Evolutionary conservation across 148 eudicot species (phyloP), one percentile per base, ranked within the genome.

Genomic region (Camellia japonica): DNA sequence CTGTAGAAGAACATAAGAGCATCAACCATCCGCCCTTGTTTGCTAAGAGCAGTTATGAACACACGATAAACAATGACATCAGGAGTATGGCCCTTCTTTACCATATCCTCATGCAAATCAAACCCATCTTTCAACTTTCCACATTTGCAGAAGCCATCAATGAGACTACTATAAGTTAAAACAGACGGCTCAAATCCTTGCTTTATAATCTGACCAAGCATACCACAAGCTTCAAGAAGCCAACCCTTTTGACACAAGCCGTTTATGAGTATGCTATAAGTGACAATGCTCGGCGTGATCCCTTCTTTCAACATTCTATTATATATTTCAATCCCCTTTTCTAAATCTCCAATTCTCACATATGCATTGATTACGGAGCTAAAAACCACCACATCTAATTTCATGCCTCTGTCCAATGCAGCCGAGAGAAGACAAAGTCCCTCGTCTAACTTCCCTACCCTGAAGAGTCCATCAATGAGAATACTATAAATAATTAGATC

Each of bases 31-130:
- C 58, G 65, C 3, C 87, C 86, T 44, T 86, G 83, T 83, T 88
- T 90, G 83, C 88, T 87, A 75, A 91, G 90, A 58, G 93, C 93
- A 83, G 87, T 85, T 64, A 90, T 80, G 61, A 91, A 85, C 63
- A 85, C 71, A 51, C 89, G 80, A 80, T 80, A 84, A 46, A 82
- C 59, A 7, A 90, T 75, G 49, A 83, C 81, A 79, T 91, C 94
- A 30, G 90, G 94, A 73, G 75, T 81, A 80, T 75, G 89, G 67
- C 87, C 89, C 64, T 44, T 30, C 46, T 44, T 76, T 75, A 88
- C 42, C 90, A 91, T 87, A 51, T 72, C 83, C 56, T 79, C 60
- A 20, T 84, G 87, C 80, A 91, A 84, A 30, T n/a, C 77, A 54
- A 84, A 82, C 19, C 88, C 90, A 55, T 87, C 88, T 87, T 69